Percentiles rank a stretch among this genome's conserved stretches.
These are phyloP conservation scores for Solanum bukasovii DNA, from an alignment of 257 asterid species.

Conservation along the genomic window DNA sequence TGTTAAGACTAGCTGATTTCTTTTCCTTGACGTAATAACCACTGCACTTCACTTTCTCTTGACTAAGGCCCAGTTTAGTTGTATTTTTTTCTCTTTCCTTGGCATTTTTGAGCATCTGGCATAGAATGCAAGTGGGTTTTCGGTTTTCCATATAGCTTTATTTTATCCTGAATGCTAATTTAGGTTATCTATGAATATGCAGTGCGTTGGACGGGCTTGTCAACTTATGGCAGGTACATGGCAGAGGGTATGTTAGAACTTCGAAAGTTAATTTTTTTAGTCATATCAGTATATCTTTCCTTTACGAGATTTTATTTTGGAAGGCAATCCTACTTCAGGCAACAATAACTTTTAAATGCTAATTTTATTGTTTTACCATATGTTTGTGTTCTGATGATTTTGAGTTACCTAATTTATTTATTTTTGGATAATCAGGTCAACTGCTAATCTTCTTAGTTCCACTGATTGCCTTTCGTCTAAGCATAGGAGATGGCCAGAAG, in stretches of 20 bases:
- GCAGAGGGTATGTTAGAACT: slow-evolving; percentile 50
- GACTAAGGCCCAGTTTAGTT: not conserved
- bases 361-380: not conserved
- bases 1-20: not conserved
- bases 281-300: not conserved
- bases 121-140: not conserved
- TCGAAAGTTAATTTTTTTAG: not conserved
- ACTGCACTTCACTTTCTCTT: not conserved
- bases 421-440: slow-evolving; percentile 36
- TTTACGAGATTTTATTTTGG: not conserved
- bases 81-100: not conserved
- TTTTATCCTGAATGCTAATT: not conserved
- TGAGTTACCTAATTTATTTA: not conserved
- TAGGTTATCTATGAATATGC: slow-evolving; percentile 13
- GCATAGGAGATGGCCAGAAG: slow-evolving; percentile 98
- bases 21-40: not conserved
- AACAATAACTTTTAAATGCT: not conserved
- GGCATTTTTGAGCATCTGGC: not conserved
- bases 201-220: slow-evolving; percentile 91
- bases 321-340: not conserved
- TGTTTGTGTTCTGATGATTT: not conserved
- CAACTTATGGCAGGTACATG: slow-evolving; percentile 82
- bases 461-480: slow-evolving; percentile 67
- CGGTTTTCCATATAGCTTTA: not conserved
- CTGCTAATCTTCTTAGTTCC: slow-evolving; percentile 54